These are phyloP conservation scores for Colletotrichum coccodes DNA, from an alignment of 2,329 filamentous ascomycete genomes.

Conservation along the genomic window DNA sequence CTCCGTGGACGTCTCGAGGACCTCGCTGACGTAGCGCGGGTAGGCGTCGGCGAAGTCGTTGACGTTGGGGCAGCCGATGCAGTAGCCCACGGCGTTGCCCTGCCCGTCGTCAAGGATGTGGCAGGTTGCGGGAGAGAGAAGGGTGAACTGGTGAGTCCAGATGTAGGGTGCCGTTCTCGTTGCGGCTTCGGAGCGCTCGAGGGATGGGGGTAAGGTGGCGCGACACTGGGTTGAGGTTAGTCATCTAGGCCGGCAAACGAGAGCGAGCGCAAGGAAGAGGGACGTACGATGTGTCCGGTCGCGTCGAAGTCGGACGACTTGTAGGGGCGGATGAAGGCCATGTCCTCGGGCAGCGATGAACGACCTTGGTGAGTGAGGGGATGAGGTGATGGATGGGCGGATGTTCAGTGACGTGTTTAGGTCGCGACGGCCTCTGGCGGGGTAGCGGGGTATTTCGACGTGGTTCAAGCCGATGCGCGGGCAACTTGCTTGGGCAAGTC, in stretches of 20 bases:
- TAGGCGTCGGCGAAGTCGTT: slow-evolving; percentile 50
- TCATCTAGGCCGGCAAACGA: not conserved
- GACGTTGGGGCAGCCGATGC: slow-evolving; percentile 57
- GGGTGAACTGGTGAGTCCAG: slow-evolving; percentile 62
- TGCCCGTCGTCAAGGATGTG: slow-evolving; percentile 60
- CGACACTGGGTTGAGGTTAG: slow-evolving; percentile 51
- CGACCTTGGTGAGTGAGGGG: not conserved
- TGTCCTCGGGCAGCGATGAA: slow-evolving; percentile 33
- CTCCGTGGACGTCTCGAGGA: slow-evolving; percentile 44
- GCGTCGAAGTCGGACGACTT: slow-evolving; percentile 50
- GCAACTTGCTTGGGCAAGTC: too few relatives aligned
- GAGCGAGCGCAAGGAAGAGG: not conserved
- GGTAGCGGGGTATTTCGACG: not conserved
- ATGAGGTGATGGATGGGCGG: not conserved
- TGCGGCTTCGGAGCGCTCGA: slow-evolving; percentile 46
- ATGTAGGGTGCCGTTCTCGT: slow-evolving; percentile 56
- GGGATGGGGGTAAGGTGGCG: slow-evolving; percentile 55
- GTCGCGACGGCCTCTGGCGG: not conserved
- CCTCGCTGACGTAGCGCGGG: slow-evolving; percentile 46
- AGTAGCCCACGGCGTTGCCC: slow-evolving; percentile 59
- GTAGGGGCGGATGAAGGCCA: slow-evolving; percentile 58
- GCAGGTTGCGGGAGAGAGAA: slow-evolving; percentile 55
- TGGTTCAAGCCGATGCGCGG: not conserved
- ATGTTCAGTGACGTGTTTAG: not conserved
- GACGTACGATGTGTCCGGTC: slow-evolving; percentile 52